Evolutionary conservation across 345 rosid species (phyloP).

Genomic region (Acer yangbiense): DNA sequence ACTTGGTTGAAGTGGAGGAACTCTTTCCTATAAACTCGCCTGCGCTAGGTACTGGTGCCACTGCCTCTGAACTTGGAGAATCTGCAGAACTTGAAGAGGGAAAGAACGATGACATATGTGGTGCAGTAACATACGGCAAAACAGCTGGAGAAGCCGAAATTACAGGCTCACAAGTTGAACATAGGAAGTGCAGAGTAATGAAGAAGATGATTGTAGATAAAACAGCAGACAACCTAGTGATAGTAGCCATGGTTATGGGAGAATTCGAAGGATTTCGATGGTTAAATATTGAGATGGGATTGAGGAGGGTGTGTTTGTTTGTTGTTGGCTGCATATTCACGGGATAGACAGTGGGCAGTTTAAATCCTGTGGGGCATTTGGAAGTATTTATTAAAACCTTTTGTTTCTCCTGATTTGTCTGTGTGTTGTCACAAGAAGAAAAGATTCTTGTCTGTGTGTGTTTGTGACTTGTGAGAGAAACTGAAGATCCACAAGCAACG

Average conservation of each 20-base stretch:
- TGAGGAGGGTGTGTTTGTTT: not conserved
- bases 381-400: slow-evolving; percentile 12
- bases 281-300: slow-evolving; percentile 5
- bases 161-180: slow-evolving; percentile 36
- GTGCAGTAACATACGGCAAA: slow-evolving; percentile 49
- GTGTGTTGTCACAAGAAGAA: not conserved
- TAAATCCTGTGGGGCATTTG: slow-evolving; percentile 17
- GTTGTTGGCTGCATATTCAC: slow-evolving; percentile 33
- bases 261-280: not conserved
- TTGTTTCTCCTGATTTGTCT: slow-evolving; percentile 19
- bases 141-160: slow-evolving; percentile 62
- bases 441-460: slow-evolving; percentile 18
- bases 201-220: slow-evolving; percentile 21
- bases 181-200: slow-evolving; percentile 23
- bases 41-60: slow-evolving; percentile 48
- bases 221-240: slow-evolving; percentile 27
- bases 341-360: slow-evolving; percentile 26
- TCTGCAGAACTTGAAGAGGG: slow-evolving; percentile 52
- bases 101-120: slow-evolving; percentile 68
- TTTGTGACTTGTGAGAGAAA: not conserved
- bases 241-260: slow-evolving; percentile 40
- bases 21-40: slow-evolving; percentile 56
- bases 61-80: slow-evolving; percentile 44
- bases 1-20: slow-evolving; percentile 34
- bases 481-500: not conserved